These are phyloP conservation scores for Taxillus chinensis DNA, from an alignment of 164 flowering plant genomes.

Conservation along the genomic window DNA sequence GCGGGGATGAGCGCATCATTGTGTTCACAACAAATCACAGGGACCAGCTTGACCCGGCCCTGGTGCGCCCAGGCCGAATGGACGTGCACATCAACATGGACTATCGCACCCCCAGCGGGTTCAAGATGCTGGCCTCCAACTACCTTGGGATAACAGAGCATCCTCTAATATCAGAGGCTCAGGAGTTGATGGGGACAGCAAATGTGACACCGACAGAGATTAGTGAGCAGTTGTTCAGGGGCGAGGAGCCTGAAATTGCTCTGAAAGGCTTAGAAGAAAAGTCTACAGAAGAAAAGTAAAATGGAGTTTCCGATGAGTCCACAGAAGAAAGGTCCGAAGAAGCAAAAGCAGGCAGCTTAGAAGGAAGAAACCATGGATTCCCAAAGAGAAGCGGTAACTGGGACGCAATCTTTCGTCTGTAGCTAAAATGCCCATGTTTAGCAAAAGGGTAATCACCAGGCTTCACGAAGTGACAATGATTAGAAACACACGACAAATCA, in stretches of 20 bases:
- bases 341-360: no score
- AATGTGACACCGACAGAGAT: constrained; percentile 25
- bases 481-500: no score
- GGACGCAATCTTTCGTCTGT: no score
- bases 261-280: constrained; percentile 12
- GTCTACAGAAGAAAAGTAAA: no score
- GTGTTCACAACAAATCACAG: constrained; percentile 40
- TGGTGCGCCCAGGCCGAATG: constrained; percentile 44
- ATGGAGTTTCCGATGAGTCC: no score
- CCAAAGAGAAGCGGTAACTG: no score
- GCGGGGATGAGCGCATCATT: constrained; percentile 38
- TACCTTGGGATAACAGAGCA: constrained; percentile 28
- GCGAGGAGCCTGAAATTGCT: constrained; percentile 14
- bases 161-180: constrained; percentile 12
- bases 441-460: no score
- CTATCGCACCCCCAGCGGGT: constrained; percentile 24
- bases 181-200: constrained; percentile 12
- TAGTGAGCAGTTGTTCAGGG: constrained; percentile 24
- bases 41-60: constrained; percentile 34
- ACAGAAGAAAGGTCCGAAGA: no score
- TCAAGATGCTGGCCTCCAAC: constrained; percentile 26
- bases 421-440: no score
- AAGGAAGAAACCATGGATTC: no score
- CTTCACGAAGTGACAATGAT: no score
- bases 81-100: constrained; percentile 45